phyloP scores from a whole-genome alignment of 2,329 filamentous ascomycete genomes.

The Aaosphaeria arxii region DNA sequence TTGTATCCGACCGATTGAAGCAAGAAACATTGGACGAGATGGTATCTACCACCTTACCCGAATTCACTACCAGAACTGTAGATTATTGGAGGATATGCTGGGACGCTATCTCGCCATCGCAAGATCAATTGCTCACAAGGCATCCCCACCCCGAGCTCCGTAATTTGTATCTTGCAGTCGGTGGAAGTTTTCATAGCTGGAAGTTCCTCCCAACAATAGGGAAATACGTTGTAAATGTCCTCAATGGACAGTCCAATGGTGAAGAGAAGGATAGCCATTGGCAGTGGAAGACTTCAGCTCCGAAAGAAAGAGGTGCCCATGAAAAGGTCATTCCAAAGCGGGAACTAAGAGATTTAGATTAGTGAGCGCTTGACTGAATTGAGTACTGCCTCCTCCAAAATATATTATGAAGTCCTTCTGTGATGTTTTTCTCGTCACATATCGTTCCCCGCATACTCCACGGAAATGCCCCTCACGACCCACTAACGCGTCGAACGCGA shows the following conservation, averaged over 20 bases:
- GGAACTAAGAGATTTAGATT: conserved; percentile 3
- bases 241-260: conserved; percentile 34
- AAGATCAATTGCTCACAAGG: conserved; percentile 59
- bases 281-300: conserved; percentile 30
- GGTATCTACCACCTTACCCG: conserved; percentile 24
- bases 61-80: conserved; percentile 32
- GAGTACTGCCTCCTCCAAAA: no score
- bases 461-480: no score
- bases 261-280: conserved; percentile 33
- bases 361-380: neutral
- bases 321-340: conserved; percentile 71
- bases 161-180: conserved; percentile 60
- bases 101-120: conserved; percentile 60
- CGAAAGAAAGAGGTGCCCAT: conserved; percentile 61
- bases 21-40: neutral
- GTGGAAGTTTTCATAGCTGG: conserved; percentile 62
- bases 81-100: conserved; percentile 52
- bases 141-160: conserved; percentile 48
- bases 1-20: conserved; percentile 23
- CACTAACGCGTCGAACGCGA: no score
- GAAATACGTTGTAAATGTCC: conserved; percentile 52
- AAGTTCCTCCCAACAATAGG: conserved; percentile 65
- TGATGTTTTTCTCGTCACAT: no score
- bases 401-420: no score
- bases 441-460: no score